Conservation (phyloP, 2,329 filamentous ascomycete species). For the Hortaea sp. region DNA sequence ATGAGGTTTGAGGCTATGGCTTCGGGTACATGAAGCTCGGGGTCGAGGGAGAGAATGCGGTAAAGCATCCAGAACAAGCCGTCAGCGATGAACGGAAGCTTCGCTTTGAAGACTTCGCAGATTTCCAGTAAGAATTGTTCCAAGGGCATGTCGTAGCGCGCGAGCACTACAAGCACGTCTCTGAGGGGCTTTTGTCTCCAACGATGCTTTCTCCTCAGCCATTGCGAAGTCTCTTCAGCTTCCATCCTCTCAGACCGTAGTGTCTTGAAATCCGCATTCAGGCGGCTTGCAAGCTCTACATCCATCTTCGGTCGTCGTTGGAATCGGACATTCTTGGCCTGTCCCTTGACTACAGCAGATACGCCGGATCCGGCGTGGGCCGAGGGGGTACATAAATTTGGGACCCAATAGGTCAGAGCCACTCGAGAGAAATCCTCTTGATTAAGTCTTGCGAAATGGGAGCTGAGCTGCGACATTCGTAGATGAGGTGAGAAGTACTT, state of each 20-base stretch:
- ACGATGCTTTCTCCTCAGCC: not conserved
- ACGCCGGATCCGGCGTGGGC: too few species aligned
- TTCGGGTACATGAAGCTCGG: constrained; percentile 5
- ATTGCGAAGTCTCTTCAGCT: too few species aligned
- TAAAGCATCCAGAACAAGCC: constrained; percentile 2
- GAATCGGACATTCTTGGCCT: too few species aligned
- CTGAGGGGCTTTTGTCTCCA: not conserved
- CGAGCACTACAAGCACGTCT: constrained; percentile 2
- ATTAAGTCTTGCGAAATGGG: constrained; percentile 8
- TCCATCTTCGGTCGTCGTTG: too few species aligned
- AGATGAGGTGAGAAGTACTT: constrained; percentile 1
- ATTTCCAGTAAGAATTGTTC: constrained; percentile 1
- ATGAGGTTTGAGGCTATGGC: constrained; percentile 8
- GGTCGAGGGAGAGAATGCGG: not conserved
- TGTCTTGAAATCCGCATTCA: too few species aligned
- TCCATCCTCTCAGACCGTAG: too few species aligned
- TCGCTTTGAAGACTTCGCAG: not conserved
- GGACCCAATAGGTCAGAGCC: constrained; percentile 13
- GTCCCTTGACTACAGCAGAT: too few species aligned
- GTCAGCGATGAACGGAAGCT: not conserved
- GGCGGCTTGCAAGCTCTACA: too few species aligned
- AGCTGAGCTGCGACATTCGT: constrained; percentile 4
- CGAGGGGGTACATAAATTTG: not conserved
- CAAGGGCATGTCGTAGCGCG: constrained; percentile 2
- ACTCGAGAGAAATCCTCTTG: constrained; percentile 5